Base-by-base conservation (phyloP, 805 yeast species). In the Zygosaccharomyces rouxii region DNA sequence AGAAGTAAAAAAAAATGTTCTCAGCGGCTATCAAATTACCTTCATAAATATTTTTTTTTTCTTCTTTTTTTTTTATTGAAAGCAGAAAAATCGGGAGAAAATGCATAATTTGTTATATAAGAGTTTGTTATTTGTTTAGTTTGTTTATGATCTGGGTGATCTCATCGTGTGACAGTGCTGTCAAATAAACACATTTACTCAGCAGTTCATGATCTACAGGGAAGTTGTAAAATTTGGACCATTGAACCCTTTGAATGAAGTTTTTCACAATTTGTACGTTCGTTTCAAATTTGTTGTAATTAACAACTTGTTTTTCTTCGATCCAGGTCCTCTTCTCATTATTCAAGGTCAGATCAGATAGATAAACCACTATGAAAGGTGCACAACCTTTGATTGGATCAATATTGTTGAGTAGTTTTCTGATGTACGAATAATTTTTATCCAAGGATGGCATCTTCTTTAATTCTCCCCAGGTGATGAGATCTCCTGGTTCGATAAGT, bases 361-460 rank as follows among this genome's bases (percentile, higher is more conserved):
- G 66, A 58, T 88, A 89, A 26, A 92, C 72, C 0, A 95, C 97
- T 46, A 90, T 79, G 64, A 90, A 92, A 19, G 99, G 98, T 44
- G 92, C 81, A 56, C 95, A 83, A 2, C 98, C 98, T 49, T 72
- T 76, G 42, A 85, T 71, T 35, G 76, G 79, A 49, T 78, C 77
- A 51, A 88, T 73, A 50, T 81, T 81, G 35, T 75, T 63, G 30
- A 67, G 49, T 29, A 66, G 41, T 4, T 55, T 63, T 54, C 97
- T 74, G 51, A 92, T 74, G 46, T 77, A 77, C 44, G 75, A 66
- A 63, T 87, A 92, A 67, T 90, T 88, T 57, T 77, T 77, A 52
- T 81, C 70, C 7, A 97, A 89, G 7, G 90, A 83, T 1, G 89
- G 78, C 40, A 89, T 68, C 46, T 78, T 75, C 64, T 85, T 90